Evolutionary conservation across 108 stramenopile species (phyloP).

Genomic region (Bacterosira constricta): DNA sequence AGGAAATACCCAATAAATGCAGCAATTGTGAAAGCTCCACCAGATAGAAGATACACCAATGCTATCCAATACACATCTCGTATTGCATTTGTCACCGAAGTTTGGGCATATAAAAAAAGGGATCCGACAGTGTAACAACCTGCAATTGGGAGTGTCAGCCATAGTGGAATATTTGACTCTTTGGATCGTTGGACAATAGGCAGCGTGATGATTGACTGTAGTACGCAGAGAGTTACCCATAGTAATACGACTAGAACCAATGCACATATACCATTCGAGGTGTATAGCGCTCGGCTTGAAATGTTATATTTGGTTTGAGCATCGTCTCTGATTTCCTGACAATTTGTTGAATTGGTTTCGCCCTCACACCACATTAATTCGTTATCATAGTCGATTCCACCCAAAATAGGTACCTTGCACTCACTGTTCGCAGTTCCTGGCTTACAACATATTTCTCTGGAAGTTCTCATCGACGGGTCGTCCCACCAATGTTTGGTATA

Average conservation of each 20-base stretch:
- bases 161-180: constrained; percentile 83
- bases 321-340: constrained; percentile 55
- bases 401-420: constrained; percentile 66
- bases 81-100: constrained; percentile 17
- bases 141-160: constrained; percentile 71
- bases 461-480: constrained; percentile 34
- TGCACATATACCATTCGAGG: constrained; percentile 43
- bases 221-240: constrained; percentile 57
- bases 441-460: constrained; percentile 57
- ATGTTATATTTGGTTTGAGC: constrained; percentile 55
- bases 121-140: constrained; percentile 59
- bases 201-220: constrained; percentile 76
- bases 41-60: constrained; percentile 54
- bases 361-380: constrained; percentile 66
- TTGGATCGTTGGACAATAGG: constrained; percentile 86
- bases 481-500: constrained; percentile 67
- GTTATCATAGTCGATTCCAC: constrained; percentile 41
- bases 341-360: constrained; percentile 58
- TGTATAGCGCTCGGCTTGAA: constrained; percentile 45
- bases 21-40: constrained; percentile 60
- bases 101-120: constrained; percentile 55
- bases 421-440: constrained; percentile 53
- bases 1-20: constrained; percentile 66
- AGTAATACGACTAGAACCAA: constrained; percentile 36
- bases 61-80: constrained; percentile 64